Evolutionary conservation across 2,329 filamentous ascomycete species (phyloP), one percentile per base, ranked within the genome.

Genomic region (Epichloe elymi): DNA sequence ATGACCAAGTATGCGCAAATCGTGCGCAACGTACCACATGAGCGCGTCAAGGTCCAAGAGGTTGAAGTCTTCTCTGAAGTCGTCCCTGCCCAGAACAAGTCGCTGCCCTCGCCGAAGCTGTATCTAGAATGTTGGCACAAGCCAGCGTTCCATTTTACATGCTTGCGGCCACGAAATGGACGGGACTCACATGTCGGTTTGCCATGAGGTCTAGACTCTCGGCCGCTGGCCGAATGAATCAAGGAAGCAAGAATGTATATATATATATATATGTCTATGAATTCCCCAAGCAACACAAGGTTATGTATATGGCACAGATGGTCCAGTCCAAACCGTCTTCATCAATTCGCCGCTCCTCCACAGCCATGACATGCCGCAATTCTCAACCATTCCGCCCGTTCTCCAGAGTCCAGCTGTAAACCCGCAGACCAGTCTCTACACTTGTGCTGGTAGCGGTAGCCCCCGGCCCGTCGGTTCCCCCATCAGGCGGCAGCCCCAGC

Each of bases 1-100:
- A 23, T 23, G 23, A 23, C 23, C 23, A 23, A 23, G 23, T 23
- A 6, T 23, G 23, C 5, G 23, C 23, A 6, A 23, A 19, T 66
- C 60, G 12, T 57, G 52, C 23, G 68, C 63, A 2, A 71, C 54
- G 59, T 68, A 53, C 56, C 63, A 72, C 7, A 63, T 59, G 7
- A 63, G 56, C 5, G 53, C 3, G 61, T 55, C 17, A 73, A 57
- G 0, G 63, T 58, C 56, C 61, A 62, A 11, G 60, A 60, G 0
- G 62, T 33, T 44, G 15, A 44, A 44, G 26, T 33, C 42, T 15
- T 33, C 23, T 10, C 42, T 10, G 15, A 48, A 51, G 45, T 48
- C 42, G 2, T 46, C 42, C 37, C 30, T 23, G 2, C 8, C 36
- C n/a, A 50, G 41, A 10, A 23, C 26, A 23, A 45, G 49, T 35